Conservation (phyloP, 148 eudicot species). For the Polygonum aviculare region DNA sequence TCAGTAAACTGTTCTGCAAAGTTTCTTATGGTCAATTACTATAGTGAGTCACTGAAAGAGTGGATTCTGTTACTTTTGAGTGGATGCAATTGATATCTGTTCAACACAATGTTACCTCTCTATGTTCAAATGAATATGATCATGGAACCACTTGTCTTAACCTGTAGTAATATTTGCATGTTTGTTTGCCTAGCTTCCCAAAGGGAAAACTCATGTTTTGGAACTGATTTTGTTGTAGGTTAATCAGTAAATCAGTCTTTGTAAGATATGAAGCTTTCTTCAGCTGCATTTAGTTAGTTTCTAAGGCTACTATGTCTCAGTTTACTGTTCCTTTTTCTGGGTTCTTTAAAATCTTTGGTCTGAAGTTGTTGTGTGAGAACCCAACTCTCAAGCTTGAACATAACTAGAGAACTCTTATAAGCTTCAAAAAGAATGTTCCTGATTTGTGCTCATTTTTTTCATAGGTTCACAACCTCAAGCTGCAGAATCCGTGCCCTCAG, state of each 20-base stretch:
- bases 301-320: not conserved
- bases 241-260: not conserved
- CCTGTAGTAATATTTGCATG: not conserved
- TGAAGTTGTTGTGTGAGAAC: not conserved
- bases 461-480: slow-evolving; percentile 23
- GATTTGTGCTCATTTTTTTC: not conserved
- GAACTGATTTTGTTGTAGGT: not conserved
- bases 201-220: not conserved
- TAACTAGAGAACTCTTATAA: not conserved
- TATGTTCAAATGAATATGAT: not conserved
- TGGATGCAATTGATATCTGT: not conserved
- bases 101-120: not conserved
- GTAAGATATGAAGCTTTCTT: not conserved
- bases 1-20: not conserved
- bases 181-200: not conserved
- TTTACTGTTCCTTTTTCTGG: not conserved
- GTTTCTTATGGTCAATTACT: too few relatives aligned
- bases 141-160: not conserved
- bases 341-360: not conserved
- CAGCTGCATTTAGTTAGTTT: not conserved
- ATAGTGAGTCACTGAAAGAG: too few relatives aligned
- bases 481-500: slow-evolving; percentile 16
- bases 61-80: not conserved
- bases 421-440: not conserved
- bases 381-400: not conserved